Conservation (phyloP, 441 rosid genomes). For the Jatropha multifida region DNA sequence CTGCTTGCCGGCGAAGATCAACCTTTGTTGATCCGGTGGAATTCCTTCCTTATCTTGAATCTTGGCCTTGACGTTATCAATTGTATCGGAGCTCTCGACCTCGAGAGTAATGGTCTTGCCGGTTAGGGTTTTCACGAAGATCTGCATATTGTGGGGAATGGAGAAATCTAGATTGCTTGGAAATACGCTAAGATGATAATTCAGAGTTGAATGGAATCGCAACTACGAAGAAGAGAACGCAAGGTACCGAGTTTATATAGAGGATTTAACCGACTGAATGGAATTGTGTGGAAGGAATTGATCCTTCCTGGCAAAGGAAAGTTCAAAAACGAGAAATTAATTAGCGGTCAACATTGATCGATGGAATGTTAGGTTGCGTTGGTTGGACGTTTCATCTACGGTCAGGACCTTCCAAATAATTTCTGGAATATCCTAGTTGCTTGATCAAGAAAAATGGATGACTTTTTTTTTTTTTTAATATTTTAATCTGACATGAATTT, state of each 20-base stretch:
- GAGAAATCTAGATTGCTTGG: background rate
- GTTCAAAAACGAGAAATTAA: background rate
- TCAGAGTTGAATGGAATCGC: background rate
- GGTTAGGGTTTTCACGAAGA: constrained; percentile 81
- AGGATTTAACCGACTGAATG: background rate
- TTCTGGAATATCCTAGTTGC: background rate
- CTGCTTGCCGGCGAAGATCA: constrained; percentile 4
- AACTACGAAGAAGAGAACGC: too few relatives aligned
- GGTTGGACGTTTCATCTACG: too few relatives aligned
- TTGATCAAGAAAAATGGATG: too few relatives aligned
- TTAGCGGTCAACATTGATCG: background rate
- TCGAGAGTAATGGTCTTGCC: constrained; percentile 58
- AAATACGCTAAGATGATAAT: background rate
- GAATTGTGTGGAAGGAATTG: too few relatives aligned
- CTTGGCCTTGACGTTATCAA: background rate
- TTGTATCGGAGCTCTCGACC: background rate
- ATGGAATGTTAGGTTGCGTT: background rate
- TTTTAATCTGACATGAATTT: too few relatives aligned
- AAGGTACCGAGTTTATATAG: background rate
- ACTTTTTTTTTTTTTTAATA: too few relatives aligned
- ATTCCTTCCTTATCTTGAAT: background rate
- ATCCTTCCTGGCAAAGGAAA: background rate
- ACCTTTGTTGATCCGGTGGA: background rate
- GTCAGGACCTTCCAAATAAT: background rate
- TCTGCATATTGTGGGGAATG: constrained; percentile 48